Evolutionary conservation across 176 grass and related monocot species (phyloP), one percentile per base, ranked within the genome.

Genomic region (Zizania latifolia): DNA sequence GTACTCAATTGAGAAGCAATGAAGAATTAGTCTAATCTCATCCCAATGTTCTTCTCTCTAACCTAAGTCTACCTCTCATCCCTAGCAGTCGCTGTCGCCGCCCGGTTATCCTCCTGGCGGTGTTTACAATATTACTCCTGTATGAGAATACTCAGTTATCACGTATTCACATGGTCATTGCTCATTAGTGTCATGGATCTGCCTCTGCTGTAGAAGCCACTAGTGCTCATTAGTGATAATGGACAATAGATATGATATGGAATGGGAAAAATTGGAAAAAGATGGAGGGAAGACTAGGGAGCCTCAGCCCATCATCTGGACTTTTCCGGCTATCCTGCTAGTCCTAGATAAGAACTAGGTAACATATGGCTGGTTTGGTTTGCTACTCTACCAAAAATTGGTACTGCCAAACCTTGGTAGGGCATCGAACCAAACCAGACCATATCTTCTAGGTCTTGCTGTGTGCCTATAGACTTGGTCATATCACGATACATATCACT

Each of bases 101-200:
- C n/a, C n/a, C n/a, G n/a, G n/a, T n/a, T n/a, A n/a, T n/a, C n/a
- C n/a, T n/a, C n/a, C n/a, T n/a, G n/a, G n/a, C n/a, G n/a, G n/a
- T n/a, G n/a, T n/a, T n/a, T n/a, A n/a, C n/a, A n/a, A n/a, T n/a
- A 33, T 62, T 84, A 8, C 48, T 37, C 27, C 8, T 63, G 4
- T 31, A 30, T 63, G 28, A 76, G n/a, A 58, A 74, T 2, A 38
- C 62, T 44, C 69, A 80, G 23, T 32, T 79, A 60, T 21, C 15
- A 31, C 33, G 30, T 58, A 68, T 74, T 74, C 19, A 64, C 33
- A 76, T 22, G 32, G 45, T 0, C 15, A 24, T 63, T 78, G 12
- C 33, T 24, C 22, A 80, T 39, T 73, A n/a, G 14, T 70, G 27
- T 48, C 48, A 59, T 65, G 19, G 5, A 2, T 48, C 39, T 35